Evolutionary conservation across 176 grass and related monocot species (phyloP).

Genomic region (Luzula sylvatica): DNA sequence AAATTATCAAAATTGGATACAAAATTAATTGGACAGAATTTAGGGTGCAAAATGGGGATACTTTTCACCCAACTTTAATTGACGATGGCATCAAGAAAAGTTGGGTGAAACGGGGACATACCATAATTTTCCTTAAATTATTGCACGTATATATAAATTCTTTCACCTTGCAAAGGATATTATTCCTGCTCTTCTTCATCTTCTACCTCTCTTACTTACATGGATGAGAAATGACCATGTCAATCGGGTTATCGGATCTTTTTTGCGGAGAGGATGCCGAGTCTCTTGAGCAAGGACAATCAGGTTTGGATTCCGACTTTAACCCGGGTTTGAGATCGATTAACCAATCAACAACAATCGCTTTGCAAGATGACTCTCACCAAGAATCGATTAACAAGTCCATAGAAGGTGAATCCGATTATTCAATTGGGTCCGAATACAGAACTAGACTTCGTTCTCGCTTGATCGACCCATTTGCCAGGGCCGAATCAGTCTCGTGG

Average conservation of each 20-base stretch:
- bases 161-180: not conserved
- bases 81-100: too few species aligned
- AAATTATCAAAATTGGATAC: too few species aligned
- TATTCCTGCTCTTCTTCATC: not conserved
- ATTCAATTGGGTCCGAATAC: constrained; percentile 62
- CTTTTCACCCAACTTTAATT: too few species aligned
- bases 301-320: constrained; percentile 8
- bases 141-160: constrained; percentile 8
- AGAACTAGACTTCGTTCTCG: constrained; percentile 52
- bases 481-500: constrained; percentile 72
- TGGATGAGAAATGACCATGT: constrained; percentile 23
- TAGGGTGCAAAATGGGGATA: too few species aligned
- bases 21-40: too few species aligned
- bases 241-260: constrained; percentile 44
- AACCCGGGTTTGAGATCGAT: not conserved
- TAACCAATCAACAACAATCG: not conserved
- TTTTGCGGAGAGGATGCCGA: constrained; percentile 64
- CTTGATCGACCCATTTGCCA: constrained; percentile 45
- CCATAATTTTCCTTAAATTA: not conserved
- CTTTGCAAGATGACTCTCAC: not conserved
- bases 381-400: constrained; percentile 38
- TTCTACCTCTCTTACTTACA: constrained; percentile 1
- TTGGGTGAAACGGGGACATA: too few species aligned
- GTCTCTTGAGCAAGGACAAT: constrained; percentile 12
- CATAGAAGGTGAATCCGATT: constrained; percentile 45